These are phyloP conservation scores for Talaromyces pinophilus DNA, from an alignment of 2,329 filamentous ascomycete species.

Conservation along the genomic window DNA sequence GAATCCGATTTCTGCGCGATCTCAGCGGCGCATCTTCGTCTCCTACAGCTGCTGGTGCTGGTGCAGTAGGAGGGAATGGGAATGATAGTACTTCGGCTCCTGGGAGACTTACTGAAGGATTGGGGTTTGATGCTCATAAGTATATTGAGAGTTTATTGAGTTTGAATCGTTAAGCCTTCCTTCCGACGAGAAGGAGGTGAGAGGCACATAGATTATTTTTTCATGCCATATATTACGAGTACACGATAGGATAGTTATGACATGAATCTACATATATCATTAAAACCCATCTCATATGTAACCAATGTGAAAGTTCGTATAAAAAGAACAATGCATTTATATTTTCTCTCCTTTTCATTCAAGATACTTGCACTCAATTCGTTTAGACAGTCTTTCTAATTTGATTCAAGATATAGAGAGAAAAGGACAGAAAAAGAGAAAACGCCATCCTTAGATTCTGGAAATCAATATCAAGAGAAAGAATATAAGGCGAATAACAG, in stretches of 20 bases:
- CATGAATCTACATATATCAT: not conserved
- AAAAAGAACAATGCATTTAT: not conserved
- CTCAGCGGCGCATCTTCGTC: conserved; percentile 38
- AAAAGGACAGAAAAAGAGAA: conserved; percentile 39
- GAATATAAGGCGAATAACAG: conserved; percentile 21
- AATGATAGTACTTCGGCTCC: conserved; percentile 29
- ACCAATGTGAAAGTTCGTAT: not conserved
- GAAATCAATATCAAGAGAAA: conserved; percentile 30
- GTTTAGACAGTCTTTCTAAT: conserved; percentile 16
- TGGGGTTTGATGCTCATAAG: conserved; percentile 49
- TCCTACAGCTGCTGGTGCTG: conserved; percentile 2
- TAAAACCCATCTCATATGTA: not conserved
- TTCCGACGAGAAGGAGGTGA: not conserved
- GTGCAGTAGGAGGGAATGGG: not conserved
- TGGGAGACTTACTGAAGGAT: conserved; percentile 45
- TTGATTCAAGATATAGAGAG: conserved; percentile 28
- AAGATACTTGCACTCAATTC: not conserved
- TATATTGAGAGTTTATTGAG: conserved; percentile 51
- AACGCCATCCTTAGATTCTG: conserved; percentile 49
- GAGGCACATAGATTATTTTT: not conserved
- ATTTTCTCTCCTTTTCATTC: not conserved
- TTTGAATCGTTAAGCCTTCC: conserved; percentile 41
- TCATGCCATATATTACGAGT: conserved; percentile 4
- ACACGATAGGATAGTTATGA: not conserved
- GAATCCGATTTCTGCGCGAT: conserved; percentile 40